Conservation (phyloP, 2,329 filamentous ascomycete genomes). For the Colletotrichum musicola region DNA sequence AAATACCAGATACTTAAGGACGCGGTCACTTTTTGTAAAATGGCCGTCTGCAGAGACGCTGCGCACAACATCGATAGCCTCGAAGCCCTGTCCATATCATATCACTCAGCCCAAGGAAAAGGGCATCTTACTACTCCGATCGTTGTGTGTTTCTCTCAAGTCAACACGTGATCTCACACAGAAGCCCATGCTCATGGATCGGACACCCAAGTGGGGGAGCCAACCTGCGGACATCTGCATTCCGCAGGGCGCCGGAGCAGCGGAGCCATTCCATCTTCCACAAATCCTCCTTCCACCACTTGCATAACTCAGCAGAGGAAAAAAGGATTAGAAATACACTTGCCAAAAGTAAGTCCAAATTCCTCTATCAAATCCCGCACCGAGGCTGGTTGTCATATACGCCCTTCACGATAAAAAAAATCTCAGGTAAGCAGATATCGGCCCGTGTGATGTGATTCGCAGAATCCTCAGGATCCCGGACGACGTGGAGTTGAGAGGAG, state of each 20-base stretch:
- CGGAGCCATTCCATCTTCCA: neutral
- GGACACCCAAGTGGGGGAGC: neutral
- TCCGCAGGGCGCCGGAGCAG: neutral
- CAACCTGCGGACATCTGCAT: neutral
- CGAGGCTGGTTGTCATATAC: neutral
- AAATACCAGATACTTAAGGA: too few species aligned
- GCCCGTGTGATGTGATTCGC: conserved; percentile 14
- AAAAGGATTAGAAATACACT: neutral
- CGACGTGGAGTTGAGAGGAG: neutral
- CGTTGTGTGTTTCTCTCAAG: too few species aligned
- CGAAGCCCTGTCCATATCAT: too few species aligned
- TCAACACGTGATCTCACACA: too few species aligned
- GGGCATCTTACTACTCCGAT: too few species aligned
- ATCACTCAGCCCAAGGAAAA: too few species aligned
- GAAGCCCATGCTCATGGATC: too few species aligned
- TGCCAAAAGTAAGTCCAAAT: neutral
- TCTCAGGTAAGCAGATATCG: neutral
- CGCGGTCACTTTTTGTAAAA: too few species aligned
- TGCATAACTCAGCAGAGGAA: neutral
- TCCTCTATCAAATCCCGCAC: neutral
- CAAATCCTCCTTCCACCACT: neutral
- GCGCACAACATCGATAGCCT: too few species aligned
- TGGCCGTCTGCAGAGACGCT: too few species aligned
- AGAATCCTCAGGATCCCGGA: neutral
- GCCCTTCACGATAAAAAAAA: neutral